Evolutionary conservation across 208 protist species (phyloP).

Genomic region (Phytomonas serpens): DNA sequence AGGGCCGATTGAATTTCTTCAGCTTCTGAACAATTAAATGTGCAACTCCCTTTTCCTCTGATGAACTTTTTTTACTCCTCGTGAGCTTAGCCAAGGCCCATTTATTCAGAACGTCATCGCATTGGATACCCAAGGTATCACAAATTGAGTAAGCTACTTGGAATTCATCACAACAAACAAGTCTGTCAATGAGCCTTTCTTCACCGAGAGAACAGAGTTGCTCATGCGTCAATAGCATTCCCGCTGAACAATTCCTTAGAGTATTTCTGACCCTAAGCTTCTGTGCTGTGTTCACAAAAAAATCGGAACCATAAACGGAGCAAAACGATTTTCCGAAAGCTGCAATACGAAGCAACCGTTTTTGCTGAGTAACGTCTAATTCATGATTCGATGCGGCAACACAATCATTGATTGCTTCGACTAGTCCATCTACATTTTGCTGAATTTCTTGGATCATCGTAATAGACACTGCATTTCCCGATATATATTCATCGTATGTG

Average conservation of each 20-base stretch:
- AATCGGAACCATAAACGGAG: conserved; percentile 59
- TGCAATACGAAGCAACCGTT: conserved; percentile 84
- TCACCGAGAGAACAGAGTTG: conserved; percentile 71
- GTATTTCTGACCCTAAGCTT: conserved; percentile 89
- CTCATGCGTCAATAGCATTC: conserved; percentile 83
- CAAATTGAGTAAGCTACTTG: conserved; percentile 80
- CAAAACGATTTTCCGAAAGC: conserved; percentile 92
- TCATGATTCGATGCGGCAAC: conserved; percentile 83
- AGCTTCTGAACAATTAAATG: conserved; percentile 45
- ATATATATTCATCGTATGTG: conserved; percentile 76
- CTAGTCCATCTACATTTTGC: conserved; percentile 31
- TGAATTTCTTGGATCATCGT: conserved; percentile 64
- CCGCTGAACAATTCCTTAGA: conserved; percentile 36
- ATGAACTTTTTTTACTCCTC: conserved; percentile 9
- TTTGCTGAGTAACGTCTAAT: conserved; percentile 68
- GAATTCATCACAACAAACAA: conserved; percentile 75
- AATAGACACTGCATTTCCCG: conserved; percentile 52
- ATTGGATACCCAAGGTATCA: conserved; percentile 49
- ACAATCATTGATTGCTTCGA: conserved; percentile 81
- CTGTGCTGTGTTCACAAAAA: conserved; percentile 75
- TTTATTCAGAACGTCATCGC: conserved; percentile 77
- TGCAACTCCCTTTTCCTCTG: conserved; percentile 26
- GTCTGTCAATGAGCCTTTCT: conserved; percentile 56
- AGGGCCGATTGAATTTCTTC: conserved; percentile 23
- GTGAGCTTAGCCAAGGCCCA: conserved; percentile 92